Percentiles rank a stretch among this genome's conserved stretches.
Evolutionary conservation across 257 asterid species (phyloP).

Genomic region (Schizonepeta tenuifolia): DNA sequence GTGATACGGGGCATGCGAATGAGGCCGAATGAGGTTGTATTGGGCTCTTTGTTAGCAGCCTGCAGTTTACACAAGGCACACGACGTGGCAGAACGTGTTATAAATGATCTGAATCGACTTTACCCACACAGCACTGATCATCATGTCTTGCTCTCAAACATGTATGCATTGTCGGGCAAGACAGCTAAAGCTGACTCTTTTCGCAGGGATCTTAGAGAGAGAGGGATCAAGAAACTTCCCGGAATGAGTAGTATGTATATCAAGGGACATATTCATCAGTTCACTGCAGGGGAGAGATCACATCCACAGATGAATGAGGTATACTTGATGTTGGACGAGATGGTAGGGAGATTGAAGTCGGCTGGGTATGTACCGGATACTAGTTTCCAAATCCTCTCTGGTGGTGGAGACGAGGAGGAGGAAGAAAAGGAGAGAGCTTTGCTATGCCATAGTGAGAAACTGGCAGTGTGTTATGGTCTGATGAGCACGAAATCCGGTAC

Average conservation of each 20-base stretch:
- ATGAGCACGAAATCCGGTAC: constrained; percentile 54
- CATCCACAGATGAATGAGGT: constrained; percentile 48
- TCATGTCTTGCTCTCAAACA: constrained; percentile 73
- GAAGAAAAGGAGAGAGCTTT: constrained; percentile 65
- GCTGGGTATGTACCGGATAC: constrained; percentile 55
- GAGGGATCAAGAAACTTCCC: constrained; percentile 69
- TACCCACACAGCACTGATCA: constrained; percentile 70
- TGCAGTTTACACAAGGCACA: constrained; percentile 59
- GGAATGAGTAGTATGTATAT: constrained; percentile 65
- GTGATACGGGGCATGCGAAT: constrained; percentile 65
- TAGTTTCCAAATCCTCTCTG: constrained; percentile 41
- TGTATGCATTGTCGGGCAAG: constrained; percentile 62
- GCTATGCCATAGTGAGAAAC: constrained; percentile 57
- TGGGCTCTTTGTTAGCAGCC: constrained; percentile 82
- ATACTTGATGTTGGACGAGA: constrained; percentile 60
- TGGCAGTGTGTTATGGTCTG: constrained; percentile 64
- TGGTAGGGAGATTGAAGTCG: constrained; percentile 49
- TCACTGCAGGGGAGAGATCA: constrained; percentile 61
- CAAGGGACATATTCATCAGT: constrained; percentile 53
- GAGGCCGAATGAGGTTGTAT: constrained; percentile 78
- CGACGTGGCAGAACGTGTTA: constrained; percentile 56
- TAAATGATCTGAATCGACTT: constrained; percentile 50
- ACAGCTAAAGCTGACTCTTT: constrained; percentile 56
- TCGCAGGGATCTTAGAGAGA: constrained; percentile 57
- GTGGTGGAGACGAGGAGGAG: constrained; percentile 37